Evolutionary conservation across 2,329 filamentous ascomycete species (phyloP).

Genomic region (Aspergillus eucalypticola): DNA sequence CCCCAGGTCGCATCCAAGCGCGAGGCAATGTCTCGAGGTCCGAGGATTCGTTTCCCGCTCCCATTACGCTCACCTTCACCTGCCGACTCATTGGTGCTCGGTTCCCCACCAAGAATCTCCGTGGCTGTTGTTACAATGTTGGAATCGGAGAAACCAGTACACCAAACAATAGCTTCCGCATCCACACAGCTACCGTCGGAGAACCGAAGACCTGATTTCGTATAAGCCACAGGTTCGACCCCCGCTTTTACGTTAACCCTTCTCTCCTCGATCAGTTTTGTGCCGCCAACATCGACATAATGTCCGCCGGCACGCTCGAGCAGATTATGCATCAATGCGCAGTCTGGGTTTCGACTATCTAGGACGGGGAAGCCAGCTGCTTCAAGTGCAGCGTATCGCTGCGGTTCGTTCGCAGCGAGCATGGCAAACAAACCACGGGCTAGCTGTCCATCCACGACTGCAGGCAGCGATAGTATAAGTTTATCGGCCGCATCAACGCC

Average conservation of each 20-base stretch:
- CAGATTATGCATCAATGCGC: slow-evolving; percentile 33
- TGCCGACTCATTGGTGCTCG: neutral
- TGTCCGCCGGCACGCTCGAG: slow-evolving; percentile 44
- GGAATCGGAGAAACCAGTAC: slow-evolving; percentile 42
- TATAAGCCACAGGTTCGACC: slow-evolving; percentile 36
- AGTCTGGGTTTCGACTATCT: slow-evolving; percentile 29
- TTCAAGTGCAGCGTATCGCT: slow-evolving; percentile 37
- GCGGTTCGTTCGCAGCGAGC: slow-evolving; percentile 33
- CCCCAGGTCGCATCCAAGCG: slow-evolving; percentile 46
- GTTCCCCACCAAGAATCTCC: slow-evolving; percentile 28
- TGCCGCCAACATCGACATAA: slow-evolving; percentile 43
- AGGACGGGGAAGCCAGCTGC: slow-evolving; percentile 41
- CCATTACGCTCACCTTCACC: neutral
- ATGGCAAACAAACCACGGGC: slow-evolving; percentile 20
- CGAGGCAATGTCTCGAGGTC: slow-evolving; percentile 40
- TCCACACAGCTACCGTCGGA: slow-evolving; percentile 38
- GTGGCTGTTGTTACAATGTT: slow-evolving; percentile 31
- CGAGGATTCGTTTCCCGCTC: slow-evolving; percentile 8
- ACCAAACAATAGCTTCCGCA: slow-evolving; percentile 45
- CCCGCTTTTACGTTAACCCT: slow-evolving; percentile 33
- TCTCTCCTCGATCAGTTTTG: slow-evolving; percentile 35
- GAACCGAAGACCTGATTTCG: slow-evolving; percentile 33
- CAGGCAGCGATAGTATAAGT: neutral
- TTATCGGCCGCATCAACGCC: slow-evolving; percentile 18
- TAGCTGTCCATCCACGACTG: slow-evolving; percentile 16